Base-by-base conservation (phyloP, 441 rosid species). In the Croton setiger region DNA sequence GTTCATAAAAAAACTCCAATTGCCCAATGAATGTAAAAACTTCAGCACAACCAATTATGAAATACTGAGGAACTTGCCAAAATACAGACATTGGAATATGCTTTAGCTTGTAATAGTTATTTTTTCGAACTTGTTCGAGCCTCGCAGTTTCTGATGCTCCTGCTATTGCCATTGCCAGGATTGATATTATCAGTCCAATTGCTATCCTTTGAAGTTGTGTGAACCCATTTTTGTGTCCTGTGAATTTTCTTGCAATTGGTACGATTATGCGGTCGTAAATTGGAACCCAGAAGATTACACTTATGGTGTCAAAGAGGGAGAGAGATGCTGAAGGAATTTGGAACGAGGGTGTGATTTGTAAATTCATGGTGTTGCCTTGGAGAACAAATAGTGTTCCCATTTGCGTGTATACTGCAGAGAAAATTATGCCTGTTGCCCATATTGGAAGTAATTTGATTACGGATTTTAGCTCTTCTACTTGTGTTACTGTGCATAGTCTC, bases 181-280 rank as follows among this genome's bases (percentile, higher is more conserved):
- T 83, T 0, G 98, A 94, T 43, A 91, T 84, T 48, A 84, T 84
- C 0, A 92, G 94, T 43, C 98, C 98, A 0, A 88, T 84, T 6
- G 89, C 98, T 74, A 92, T 92, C 45, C 98, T 78, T 56, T 90
- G 98, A 48, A 94, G 98, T 78, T 94, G 98, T 12, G 92, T 87
- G 82, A 92, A 87, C 35, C 99, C 99, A 10, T 83, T 80, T 56
- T 87, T 85, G 2, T 79, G 84, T 15, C 94, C 90, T 0, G 96
- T 92, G 79, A 85, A 78, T 61, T 74, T 87, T 64, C 93, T 82
- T 2, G 86, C 91, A 0, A 79, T 47, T 0, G 92, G 94, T 49
- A 94, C 90, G 0, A 94, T 88, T 58, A 83, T 39, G 49, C 64
- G 70, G 80, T 94, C 97, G 48, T 94, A 90, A 11, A 92, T 57